phyloP scores from a whole-genome alignment of 495 filamentous ascomycete species.

The Articulospora tetracladia region DNA sequence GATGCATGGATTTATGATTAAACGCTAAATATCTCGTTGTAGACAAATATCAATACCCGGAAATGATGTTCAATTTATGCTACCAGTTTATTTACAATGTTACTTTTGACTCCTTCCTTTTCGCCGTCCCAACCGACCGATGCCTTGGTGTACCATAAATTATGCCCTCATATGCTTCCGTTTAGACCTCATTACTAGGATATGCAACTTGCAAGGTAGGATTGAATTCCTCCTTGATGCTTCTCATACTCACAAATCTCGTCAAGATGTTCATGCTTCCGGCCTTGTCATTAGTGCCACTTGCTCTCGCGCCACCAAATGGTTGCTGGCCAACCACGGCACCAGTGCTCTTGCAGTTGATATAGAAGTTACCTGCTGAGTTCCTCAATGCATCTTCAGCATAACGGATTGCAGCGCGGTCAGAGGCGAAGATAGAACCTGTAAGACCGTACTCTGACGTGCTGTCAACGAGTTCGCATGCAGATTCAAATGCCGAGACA shows the following conservation, averaged over 20 bases:
- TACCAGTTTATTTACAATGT: neutral
- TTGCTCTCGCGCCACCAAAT: constrained; percentile 81
- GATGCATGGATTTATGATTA: no score
- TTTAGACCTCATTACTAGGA: constrained; percentile 64
- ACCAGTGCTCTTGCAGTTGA: constrained; percentile 91
- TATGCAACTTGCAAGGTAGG: constrained; percentile 67
- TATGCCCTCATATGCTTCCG: neutral
- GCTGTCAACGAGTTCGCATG: constrained; percentile 54
- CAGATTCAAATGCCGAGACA: constrained; percentile 46
- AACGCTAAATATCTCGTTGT: no score
- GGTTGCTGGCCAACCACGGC: constrained; percentile 92
- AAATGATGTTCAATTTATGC: neutral
- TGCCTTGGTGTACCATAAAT: neutral
- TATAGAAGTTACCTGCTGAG: constrained; percentile 84
- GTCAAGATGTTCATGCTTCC: constrained; percentile 71
- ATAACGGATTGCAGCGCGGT: constrained; percentile 59
- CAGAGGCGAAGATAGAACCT: constrained; percentile 72
- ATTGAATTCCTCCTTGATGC: constrained; percentile 88
- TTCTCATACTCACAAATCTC: constrained; percentile 77
- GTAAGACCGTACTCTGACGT: constrained; percentile 77
- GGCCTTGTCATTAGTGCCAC: constrained; percentile 91
- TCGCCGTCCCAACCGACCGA: neutral
- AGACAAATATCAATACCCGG: no score
- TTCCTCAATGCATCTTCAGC: constrained; percentile 75
- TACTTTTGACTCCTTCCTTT: neutral